Conservation (phyloP, 2,329 filamentous ascomycete species). For the Trichoderma citrinoviride region DNA sequence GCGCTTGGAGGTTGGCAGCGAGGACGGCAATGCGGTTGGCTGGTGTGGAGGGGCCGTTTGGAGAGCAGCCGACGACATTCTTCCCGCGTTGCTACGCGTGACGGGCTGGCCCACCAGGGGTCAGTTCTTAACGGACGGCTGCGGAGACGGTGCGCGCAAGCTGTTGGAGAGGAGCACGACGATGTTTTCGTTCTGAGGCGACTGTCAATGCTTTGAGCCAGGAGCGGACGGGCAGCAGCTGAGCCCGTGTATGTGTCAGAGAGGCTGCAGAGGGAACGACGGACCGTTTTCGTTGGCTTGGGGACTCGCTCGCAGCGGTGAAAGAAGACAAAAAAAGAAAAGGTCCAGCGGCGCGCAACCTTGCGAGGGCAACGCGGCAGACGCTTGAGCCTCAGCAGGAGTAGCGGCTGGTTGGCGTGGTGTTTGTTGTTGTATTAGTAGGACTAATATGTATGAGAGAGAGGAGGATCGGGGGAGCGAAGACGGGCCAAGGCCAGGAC, state of each 20-base stretch:
- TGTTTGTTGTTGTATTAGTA: conserved; percentile 4
- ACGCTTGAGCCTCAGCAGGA: conserved; percentile 6
- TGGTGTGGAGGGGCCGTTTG: conserved; percentile 59
- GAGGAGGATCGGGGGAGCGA: conserved; percentile 3
- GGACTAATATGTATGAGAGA: background rate
- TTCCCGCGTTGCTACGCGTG: conserved; percentile 28
- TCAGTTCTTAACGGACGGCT: background rate
- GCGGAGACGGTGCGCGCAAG: background rate
- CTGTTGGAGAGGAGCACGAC: background rate
- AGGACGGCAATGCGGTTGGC: conserved; percentile 48
- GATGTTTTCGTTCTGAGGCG: background rate
- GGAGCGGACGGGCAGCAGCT: background rate
- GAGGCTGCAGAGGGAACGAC: background rate
- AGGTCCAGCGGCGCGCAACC: background rate
- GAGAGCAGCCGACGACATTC: conserved; percentile 56
- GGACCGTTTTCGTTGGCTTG: background rate
- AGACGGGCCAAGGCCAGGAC: background rate
- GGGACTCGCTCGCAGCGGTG: background rate
- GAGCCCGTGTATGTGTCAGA: background rate
- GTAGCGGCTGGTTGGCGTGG: background rate
- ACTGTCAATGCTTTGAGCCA: background rate
- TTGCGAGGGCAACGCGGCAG: conserved; percentile 4
- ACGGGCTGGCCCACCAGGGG: conserved; percentile 12
- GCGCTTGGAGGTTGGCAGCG: conserved; percentile 48
- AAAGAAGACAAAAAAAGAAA: background rate